A percentile compares a stretch with the other conserved stretches of the same genome.
Evolutionary conservation across 129 eudicot species (phyloP).

Genomic region (Ambrosia artemisiifolia): DNA sequence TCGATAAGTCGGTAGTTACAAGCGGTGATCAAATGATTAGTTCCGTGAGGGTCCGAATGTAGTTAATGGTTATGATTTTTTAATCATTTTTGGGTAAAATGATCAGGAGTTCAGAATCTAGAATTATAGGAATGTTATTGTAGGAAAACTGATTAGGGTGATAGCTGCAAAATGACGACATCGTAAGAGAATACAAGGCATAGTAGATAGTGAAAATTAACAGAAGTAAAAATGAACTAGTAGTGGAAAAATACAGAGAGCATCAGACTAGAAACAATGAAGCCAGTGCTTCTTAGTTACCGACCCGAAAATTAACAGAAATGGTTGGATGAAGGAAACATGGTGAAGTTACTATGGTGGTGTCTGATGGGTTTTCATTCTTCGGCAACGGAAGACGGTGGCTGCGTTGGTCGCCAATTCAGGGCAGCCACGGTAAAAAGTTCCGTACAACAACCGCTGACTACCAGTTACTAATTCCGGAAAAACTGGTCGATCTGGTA

Average conservation of each 20-base stretch:
- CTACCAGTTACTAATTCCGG: too few relatives aligned
- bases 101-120: background rate
- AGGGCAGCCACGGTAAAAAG: too few relatives aligned
- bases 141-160: background rate
- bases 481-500: too few relatives aligned
- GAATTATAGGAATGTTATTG: background rate
- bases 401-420: too few relatives aligned
- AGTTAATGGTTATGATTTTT: background rate
- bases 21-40: background rate
- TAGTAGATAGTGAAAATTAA: background rate
- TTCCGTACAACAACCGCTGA: too few relatives aligned
- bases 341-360: too few relatives aligned
- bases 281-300: slow-evolving; percentile 11
- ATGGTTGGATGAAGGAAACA: too few relatives aligned
- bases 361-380: too few relatives aligned
- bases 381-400: too few relatives aligned
- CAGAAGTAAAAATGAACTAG: slow-evolving; percentile 3
- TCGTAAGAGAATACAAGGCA: background rate
- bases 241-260: background rate
- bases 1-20: background rate
- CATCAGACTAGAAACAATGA: slow-evolving; percentile 22
- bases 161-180: background rate
- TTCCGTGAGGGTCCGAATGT: background rate
- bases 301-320: too few relatives aligned
- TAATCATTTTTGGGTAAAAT: background rate